Percentiles rank a stretch among this genome's conserved stretches.
Evolutionary conservation across 441 rosid species (phyloP).

Genomic region (Pelargonium citronellum): DNA sequence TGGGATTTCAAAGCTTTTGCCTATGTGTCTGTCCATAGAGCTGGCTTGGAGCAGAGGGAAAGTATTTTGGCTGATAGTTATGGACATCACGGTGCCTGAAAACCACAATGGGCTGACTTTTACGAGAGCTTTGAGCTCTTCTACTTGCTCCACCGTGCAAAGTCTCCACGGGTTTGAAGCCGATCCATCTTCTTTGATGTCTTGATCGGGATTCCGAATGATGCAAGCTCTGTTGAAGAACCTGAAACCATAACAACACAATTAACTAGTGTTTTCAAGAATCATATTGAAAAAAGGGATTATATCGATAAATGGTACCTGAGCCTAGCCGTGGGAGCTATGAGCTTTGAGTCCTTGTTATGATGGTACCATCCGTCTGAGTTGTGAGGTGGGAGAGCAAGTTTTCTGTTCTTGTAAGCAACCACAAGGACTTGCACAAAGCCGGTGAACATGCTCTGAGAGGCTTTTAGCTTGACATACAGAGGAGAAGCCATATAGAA

Average conservation of each 20-base stretch:
- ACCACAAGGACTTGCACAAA: conserved; percentile 58
- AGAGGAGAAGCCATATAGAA: conserved; percentile 64
- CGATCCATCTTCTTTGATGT: conserved; percentile 47
- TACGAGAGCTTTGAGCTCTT: conserved; percentile 73
- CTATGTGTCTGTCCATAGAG: conserved; percentile 64
- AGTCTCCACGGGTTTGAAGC: conserved; percentile 61
- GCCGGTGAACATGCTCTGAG: conserved; percentile 60
- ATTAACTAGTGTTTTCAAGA: not conserved
- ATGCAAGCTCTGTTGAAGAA: conserved; percentile 85
- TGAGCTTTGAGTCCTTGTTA: conserved; percentile 34
- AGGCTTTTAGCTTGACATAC: conserved; percentile 50
- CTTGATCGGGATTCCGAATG: conserved; percentile 50
- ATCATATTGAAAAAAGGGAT: too few species aligned
- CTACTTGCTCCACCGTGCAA: conserved; percentile 83
- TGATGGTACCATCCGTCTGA: conserved; percentile 40
- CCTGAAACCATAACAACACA: conserved; percentile 27
- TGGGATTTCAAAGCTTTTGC: conserved; percentile 60
- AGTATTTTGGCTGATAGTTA: conserved; percentile 60
- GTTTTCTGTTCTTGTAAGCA: conserved; percentile 55
- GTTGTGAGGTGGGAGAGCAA: conserved; percentile 39
- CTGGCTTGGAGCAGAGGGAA: conserved; percentile 68
- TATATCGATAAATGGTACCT: conserved; percentile 34
- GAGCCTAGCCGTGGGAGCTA: conserved; percentile 47
- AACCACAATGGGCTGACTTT: conserved; percentile 86
- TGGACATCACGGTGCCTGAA: conserved; percentile 63